Percentiles rank a stretch among this genome's conserved stretches.
Conservation (phyloP, 805 yeast genomes). For the Barnettozyma sp. region DNA sequence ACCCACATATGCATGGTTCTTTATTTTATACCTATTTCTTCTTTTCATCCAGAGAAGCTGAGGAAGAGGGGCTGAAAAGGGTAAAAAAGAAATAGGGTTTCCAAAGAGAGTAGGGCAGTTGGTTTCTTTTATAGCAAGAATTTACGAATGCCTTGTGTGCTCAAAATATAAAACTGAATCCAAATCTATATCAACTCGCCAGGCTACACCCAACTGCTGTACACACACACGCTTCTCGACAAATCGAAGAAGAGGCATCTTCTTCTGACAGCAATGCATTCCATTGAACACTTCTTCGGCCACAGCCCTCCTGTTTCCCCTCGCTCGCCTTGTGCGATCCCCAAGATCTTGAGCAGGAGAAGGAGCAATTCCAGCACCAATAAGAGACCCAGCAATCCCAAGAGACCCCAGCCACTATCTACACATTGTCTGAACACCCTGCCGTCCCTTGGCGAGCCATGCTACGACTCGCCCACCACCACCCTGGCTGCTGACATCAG, state of each 20-base stretch:
- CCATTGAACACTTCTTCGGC: conserved; percentile 9
- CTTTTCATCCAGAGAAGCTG: no score
- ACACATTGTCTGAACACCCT: conserved; percentile 17
- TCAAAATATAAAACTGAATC: not conserved
- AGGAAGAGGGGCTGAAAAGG: conserved; percentile 8
- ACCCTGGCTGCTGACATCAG: conserved; percentile 33
- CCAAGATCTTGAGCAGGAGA: conserved; percentile 14
- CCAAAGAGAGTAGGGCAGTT: no score
- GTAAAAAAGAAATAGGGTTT: conserved; percentile 3
- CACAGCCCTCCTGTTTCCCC: conserved; percentile 11
- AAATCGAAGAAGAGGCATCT: not conserved
- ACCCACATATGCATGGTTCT: not conserved
- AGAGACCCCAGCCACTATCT: conserved; percentile 11
- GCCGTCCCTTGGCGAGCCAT: conserved; percentile 22
- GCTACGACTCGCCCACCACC: conserved; percentile 35
- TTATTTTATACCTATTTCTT: not conserved
- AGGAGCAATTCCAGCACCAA: no score
- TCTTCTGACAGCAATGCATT: conserved; percentile 6
- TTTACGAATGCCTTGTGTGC: no score
- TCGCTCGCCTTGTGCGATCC: conserved; percentile 1
- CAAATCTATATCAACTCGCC: not conserved
- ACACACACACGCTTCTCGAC: no score
- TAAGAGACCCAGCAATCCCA: no score
- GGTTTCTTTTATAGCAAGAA: no score
- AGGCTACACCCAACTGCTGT: not conserved